Conservation (phyloP, 2,329 filamentous ascomycete genomes). For the Trichophyton equinum region DNA sequence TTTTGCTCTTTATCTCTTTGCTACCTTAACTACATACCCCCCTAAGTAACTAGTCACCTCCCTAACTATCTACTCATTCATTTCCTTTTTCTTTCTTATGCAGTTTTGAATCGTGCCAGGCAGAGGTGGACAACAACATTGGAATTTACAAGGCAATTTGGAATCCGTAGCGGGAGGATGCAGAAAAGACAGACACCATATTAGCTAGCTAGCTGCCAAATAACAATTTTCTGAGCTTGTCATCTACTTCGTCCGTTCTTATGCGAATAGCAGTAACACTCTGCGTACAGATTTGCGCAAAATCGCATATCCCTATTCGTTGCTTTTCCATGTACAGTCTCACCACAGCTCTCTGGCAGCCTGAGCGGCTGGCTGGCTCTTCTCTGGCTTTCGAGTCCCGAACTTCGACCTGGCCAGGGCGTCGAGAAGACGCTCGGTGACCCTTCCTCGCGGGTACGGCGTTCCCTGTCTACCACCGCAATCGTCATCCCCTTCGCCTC, state of each 20-base stretch:
- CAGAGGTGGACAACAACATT: background rate
- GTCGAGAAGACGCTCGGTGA: background rate
- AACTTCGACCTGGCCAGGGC: background rate
- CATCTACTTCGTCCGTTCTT: background rate
- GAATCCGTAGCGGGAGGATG: background rate
- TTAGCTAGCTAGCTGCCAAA: background rate
- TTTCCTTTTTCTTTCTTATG: background rate
- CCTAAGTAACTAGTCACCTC: no score
- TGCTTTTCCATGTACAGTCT: background rate
- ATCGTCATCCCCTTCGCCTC: background rate
- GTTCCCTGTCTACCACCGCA: background rate
- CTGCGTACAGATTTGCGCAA: background rate
- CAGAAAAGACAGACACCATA: background rate
- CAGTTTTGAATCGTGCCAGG: background rate
- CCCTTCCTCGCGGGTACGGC: background rate
- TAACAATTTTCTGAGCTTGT: background rate
- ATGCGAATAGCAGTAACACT: background rate
- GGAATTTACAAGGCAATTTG: background rate
- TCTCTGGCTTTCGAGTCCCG: background rate
- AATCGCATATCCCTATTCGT: conserved; percentile 3
- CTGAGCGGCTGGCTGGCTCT: background rate
- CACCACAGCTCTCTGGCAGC: background rate
- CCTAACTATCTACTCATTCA: no score
- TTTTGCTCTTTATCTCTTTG: background rate
- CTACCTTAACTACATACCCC: background rate